These are phyloP conservation scores for Suillus hirtellus DNA, from an alignment of 768 basidiomycete genomes.

Conservation along the genomic window DNA sequence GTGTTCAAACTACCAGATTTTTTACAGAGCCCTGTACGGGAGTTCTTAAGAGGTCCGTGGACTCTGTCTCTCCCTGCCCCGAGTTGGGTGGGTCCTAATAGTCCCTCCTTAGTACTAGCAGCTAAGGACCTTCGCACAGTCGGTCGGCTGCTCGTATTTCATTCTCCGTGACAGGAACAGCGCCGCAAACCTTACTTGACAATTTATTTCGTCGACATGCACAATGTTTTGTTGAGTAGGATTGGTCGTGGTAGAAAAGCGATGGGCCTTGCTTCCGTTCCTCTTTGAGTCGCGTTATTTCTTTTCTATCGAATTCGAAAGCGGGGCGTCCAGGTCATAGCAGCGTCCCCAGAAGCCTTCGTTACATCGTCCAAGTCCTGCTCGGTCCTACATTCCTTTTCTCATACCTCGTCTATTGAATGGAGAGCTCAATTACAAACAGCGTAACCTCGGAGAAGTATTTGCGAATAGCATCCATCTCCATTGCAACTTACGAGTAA, in stretches of 20 bases:
- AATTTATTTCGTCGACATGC: too few species aligned
- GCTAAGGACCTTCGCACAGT: too few species aligned
- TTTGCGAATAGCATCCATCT: constrained; percentile 36
- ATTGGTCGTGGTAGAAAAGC: neutral
- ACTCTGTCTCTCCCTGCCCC: too few species aligned
- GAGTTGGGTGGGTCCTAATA: too few species aligned
- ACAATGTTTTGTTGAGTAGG: neutral
- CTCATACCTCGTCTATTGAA: neutral
- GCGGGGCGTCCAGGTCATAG: neutral
- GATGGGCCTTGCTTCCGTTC: neutral
- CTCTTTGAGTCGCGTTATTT: neutral
- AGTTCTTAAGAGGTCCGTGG: too few species aligned
- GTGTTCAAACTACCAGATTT: too few species aligned
- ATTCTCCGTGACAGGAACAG: too few species aligned
- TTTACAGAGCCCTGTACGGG: too few species aligned
- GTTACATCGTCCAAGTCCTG: neutral
- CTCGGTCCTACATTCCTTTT: neutral
- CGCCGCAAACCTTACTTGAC: too few species aligned
- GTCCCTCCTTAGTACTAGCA: too few species aligned
- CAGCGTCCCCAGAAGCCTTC: neutral
- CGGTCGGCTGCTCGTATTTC: too few species aligned
- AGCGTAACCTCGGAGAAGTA: constrained; percentile 27
- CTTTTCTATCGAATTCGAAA: neutral
- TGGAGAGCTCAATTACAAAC: constrained; percentile 5
- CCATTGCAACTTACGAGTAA: constrained; percentile 42